A percentile compares a stretch with the other conserved stretches of the same genome.
phyloP scores from a whole-genome alignment of 768 basidiomycete genomes.

The Pulveroboletus sp. region DNA sequence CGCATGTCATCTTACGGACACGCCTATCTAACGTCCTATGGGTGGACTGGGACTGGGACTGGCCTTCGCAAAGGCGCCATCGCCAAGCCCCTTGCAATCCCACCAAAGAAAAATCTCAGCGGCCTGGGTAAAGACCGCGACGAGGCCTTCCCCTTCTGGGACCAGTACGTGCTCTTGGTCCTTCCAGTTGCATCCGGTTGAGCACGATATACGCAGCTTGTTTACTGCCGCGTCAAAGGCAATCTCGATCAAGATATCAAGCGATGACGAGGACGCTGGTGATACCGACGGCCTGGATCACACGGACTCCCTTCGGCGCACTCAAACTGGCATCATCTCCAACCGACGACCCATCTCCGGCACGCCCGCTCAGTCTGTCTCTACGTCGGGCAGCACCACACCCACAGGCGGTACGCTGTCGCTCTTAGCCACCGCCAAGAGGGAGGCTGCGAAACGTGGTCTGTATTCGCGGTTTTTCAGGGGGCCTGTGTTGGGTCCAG shows the following conservation, averaged over 20 bases:
- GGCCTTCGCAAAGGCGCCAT: constrained; percentile 85
- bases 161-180: constrained; percentile 66
- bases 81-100: constrained; percentile 68
- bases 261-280: constrained; percentile 49
- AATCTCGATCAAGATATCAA: constrained; percentile 67
- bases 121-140: constrained; percentile 93
- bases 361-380: constrained; percentile 37
- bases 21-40: constrained; percentile 72
- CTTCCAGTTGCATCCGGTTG: background rate
- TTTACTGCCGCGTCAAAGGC: constrained; percentile 82
- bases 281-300: background rate
- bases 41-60: constrained; percentile 85
- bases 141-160: constrained; percentile 97
- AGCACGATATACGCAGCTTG: constrained; percentile 33
- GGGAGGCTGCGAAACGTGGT: constrained; percentile 69
- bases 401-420: constrained; percentile 34
- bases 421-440: constrained; percentile 64
- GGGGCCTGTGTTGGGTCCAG: constrained; percentile 65
- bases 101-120: constrained; percentile 81
- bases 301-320: constrained; percentile 44
- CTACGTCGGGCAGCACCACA: constrained; percentile 43
- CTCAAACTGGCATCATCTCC: constrained; percentile 73
- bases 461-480: constrained; percentile 83
- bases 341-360: constrained; percentile 59
- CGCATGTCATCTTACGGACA: constrained; percentile 42